Base-by-base conservation (phyloP, 2,329 filamentous ascomycete species). In the Paraphaeosphaeria minitans region DNA sequence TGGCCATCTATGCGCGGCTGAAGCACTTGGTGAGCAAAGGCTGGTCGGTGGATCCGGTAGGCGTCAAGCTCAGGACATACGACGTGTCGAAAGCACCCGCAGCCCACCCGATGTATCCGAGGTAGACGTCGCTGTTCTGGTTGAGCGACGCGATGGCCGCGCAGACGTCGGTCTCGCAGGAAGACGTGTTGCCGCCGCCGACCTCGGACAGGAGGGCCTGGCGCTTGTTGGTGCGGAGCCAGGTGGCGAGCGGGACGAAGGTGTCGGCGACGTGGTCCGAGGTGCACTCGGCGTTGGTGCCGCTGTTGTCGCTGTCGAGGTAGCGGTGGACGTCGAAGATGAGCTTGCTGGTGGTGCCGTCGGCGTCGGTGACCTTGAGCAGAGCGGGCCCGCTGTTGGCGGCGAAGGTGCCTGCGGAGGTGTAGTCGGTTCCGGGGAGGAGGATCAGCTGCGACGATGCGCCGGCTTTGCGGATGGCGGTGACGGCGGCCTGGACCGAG, bases 291-390 rank as follows among this genome's bases (percentile, higher is more conserved):
- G 46, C 21, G 27, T 31, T n/a, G 9, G 24, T 49, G 46, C 46
- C 46, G 22, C 46, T 49, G 24, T 49, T 49, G 31, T 49, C 46
- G 24, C 4, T 10, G 14, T 49, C 46, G 12, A 49, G 46, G 46
- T 49, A 49, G 46, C 46, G 46, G 22, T 49, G 46, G 9, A 49
- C 46, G 13, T 49, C 46, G 16, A 49, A 49, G 46, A 49, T 49
- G 3, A 49, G 22, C 24, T 49, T 49, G 31, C 31, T 22, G 7
- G 46, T 49, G 6, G 27, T 31, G 31, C 46, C 46, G 27, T 49
- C 46, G 3, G 46, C 4, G 46, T 49, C 31, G 22, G 29, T 49
- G 8, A 49, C 46, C 27, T 9, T n/a, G 13, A 35, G 29, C 6
- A 31, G 8, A 9, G 29, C 29, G 7, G 29, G 29, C 2, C 29